Base-by-base conservation (phyloP, 2,329 filamentous ascomycete species). In the Colletotrichum sp. region DNA sequence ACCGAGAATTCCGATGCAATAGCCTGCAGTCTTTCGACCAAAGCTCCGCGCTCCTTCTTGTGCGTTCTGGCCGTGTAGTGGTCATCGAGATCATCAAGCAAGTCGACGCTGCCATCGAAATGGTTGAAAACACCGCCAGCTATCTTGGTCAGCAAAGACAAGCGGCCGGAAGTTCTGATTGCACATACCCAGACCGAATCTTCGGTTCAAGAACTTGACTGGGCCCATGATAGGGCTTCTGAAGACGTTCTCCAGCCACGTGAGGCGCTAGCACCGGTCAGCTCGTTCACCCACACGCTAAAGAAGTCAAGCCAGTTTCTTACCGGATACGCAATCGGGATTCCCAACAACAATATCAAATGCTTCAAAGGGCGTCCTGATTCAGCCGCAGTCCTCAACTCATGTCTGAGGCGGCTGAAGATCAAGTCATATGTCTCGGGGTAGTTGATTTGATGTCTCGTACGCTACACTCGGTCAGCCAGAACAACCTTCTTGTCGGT, bases 201-300 rank as follows among this genome's bases (percentile, higher is more conserved):
- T 92, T 83, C 96, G 95, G 87, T 98, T 97, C 80, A 98, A 84
- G 77, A 99, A 93, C 81, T 96, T 96, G 82, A 98, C 92, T 0
- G 96, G 96, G 0, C 94, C 96, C 81, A 98, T 96, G 28, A 98
- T 80, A 1, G 96, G 96, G 76, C 95, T 98, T 18, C 91, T 91
- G 80, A 99, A 91, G 74, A 98, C 94, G 81, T 98, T 98, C 83
- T 99, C 96, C 6, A 98, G 89, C 96, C 96, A 98, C n/a, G 96
- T 97, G 70, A 98, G 89, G 80, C 96, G 95, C 90, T 92, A 78
- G 8, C 48, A n/a, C 5, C 16, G 77, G 55, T 74, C 44, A 78
- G 22, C 34, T 74, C 16, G 39, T 71, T 52, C 79, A 77, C 75
- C 24, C 1, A n/a, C 5, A 10, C 18, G 28, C n/a, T 18, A 18